A percentile compares a stretch with the other conserved stretches of the same genome.
phyloP scores from a whole-genome alignment of 495 filamentous ascomycete genomes.

The Aspergillus nanangensis region DNA sequence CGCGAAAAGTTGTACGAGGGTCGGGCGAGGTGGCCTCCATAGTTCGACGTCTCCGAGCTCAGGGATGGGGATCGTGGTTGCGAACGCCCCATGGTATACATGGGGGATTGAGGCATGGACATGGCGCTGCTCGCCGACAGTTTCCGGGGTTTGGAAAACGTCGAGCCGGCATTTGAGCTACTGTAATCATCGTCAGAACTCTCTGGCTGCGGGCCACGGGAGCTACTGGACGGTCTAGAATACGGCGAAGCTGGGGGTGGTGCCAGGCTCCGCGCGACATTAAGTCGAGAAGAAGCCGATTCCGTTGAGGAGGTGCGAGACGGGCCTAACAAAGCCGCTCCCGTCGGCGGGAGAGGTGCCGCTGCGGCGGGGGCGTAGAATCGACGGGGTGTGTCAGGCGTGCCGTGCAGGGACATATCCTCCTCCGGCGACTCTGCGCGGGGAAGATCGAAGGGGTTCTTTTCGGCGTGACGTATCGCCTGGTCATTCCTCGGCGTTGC shows the following conservation, averaged over 20 bases:
- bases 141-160: constrained; percentile 51
- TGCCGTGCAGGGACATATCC: constrained; percentile 14
- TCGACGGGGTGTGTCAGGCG: constrained; percentile 16
- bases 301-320: constrained; percentile 39
- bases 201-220: constrained; percentile 51
- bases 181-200: constrained; percentile 62
- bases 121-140: constrained; percentile 63
- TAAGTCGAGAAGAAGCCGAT: constrained; percentile 42
- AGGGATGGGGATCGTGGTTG: constrained; percentile 74
- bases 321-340: constrained; percentile 17
- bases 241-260: constrained; percentile 58
- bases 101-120: constrained; percentile 57
- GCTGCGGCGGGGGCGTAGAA: constrained; percentile 18
- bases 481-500: constrained; percentile 23
- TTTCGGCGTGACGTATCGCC: constrained; percentile 16
- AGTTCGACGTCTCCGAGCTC: constrained; percentile 67
- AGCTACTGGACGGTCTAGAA: constrained; percentile 50
- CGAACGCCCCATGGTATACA: constrained; percentile 52
- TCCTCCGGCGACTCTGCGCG: constrained; percentile 48
- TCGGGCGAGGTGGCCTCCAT: constrained; percentile 58
- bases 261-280: constrained; percentile 43
- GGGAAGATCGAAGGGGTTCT: constrained; percentile 40
- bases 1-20: constrained; percentile 91
- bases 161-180: constrained; percentile 48
- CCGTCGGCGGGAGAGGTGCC: not conserved